These are phyloP conservation scores for Mucor indicus DNA, from an alignment of 371 early-diverging fungal genomes.

Conservation along the genomic window DNA sequence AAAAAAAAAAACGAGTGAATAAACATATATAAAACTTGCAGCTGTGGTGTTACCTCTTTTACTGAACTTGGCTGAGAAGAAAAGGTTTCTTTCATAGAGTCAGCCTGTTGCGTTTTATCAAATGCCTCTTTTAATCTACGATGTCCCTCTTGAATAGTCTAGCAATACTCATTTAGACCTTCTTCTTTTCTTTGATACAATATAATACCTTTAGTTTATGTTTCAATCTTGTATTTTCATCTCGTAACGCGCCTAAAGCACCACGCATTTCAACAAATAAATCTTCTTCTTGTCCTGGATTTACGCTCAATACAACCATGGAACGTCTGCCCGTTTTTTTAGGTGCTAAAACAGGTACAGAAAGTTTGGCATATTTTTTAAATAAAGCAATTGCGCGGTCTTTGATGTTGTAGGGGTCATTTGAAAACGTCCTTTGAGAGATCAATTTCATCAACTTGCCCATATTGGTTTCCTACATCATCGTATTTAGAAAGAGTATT, in stretches of 20 bases:
- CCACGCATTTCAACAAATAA: conserved; percentile 38
- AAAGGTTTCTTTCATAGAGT: no score
- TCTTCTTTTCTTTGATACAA: neutral
- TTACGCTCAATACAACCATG: conserved; percentile 29
- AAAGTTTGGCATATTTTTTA: conserved; percentile 31
- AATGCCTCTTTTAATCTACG: conserved; percentile 35
- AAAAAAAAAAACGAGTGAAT: no score
- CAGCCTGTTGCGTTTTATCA: conserved; percentile 26
- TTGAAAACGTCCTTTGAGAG: conserved; percentile 27
- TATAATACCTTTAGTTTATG: conserved; percentile 26
- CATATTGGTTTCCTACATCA: conserved; percentile 44
- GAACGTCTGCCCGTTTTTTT: conserved; percentile 13
- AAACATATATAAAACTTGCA: no score
- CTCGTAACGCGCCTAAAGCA: conserved; percentile 32
- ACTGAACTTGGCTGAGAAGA: no score
- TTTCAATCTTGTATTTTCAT: conserved; percentile 36
- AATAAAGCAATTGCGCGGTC: conserved; percentile 28
- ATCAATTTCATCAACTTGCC: conserved; percentile 45
- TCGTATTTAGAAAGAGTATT: neutral
- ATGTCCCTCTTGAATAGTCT: conserved; percentile 38
- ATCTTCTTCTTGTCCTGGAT: conserved; percentile 37
- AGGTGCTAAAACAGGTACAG: conserved; percentile 34
- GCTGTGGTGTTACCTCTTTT: no score
- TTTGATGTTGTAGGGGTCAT: conserved; percentile 33
- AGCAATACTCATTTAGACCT: neutral